A percentile compares a stretch with the other conserved stretches of the same genome.
These are phyloP conservation scores for Aureobasidium sp. DNA, from an alignment of 2,329 filamentous ascomycete genomes.

Conservation along the genomic window DNA sequence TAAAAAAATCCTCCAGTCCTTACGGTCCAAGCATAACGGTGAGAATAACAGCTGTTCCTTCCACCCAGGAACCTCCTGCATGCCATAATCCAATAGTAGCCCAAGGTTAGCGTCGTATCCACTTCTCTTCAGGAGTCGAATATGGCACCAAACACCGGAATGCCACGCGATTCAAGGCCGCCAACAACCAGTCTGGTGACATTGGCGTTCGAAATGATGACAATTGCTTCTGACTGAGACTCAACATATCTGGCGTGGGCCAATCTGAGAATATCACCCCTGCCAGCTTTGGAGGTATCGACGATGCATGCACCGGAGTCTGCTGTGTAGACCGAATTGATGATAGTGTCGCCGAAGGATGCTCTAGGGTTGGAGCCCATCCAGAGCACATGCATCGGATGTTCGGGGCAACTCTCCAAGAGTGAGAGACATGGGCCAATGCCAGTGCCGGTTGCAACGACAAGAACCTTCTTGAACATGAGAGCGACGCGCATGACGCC, in stretches of 20 bases:
- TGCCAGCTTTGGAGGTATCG: constrained; percentile 53
- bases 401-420: constrained; percentile 40
- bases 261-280: constrained; percentile 52
- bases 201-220: constrained; percentile 62
- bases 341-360: constrained; percentile 53
- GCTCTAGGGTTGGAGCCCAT: constrained; percentile 52
- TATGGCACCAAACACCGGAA: constrained; percentile 64
- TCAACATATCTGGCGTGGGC: constrained; percentile 43
- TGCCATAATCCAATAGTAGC: background rate
- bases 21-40: background rate
- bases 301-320: constrained; percentile 58
- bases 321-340: constrained; percentile 46
- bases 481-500: constrained; percentile 60
- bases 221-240: constrained; percentile 55
- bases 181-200: constrained; percentile 62
- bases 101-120: background rate
- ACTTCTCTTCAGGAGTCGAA: constrained; percentile 51
- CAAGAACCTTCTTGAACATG: constrained; percentile 55
- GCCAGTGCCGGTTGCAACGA: constrained; percentile 65
- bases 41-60: background rate
- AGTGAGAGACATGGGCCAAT: constrained; percentile 62
- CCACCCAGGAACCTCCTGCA: background rate
- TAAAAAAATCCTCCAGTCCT: background rate
- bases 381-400: constrained; percentile 58
- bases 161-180: constrained; percentile 55